phyloP scores from a whole-genome alignment of 2,329 filamentous ascomycete genomes.

The Periconia macrospinosa region DNA sequence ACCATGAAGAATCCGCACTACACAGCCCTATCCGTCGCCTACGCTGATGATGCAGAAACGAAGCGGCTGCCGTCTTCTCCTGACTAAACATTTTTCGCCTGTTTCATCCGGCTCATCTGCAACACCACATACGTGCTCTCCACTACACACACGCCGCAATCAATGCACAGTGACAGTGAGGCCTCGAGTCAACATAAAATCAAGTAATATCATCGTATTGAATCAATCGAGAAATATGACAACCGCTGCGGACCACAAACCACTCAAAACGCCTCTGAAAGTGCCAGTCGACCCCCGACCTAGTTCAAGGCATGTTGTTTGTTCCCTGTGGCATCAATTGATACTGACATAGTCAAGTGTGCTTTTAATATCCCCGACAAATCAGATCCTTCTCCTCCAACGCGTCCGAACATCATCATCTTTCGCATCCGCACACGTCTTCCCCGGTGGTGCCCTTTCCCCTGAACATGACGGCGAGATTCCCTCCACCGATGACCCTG shows the following conservation, averaged over 20 bases:
- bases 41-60: constrained; percentile 30
- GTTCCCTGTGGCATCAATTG: background rate
- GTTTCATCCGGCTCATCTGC: background rate
- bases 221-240: constrained; percentile 31
- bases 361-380: constrained; percentile 79
- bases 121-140: background rate
- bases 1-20: constrained; percentile 19
- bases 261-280: constrained; percentile 36
- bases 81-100: constrained; percentile 5
- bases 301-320: constrained; percentile 58
- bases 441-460: constrained; percentile 86
- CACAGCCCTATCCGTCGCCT: constrained; percentile 9
- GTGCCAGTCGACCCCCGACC: constrained; percentile 57
- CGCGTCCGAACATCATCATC: constrained; percentile 80
- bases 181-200: background rate
- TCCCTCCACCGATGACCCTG: constrained; percentile 52
- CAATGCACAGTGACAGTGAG: background rate
- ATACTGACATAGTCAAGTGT: constrained; percentile 60
- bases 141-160: background rate
- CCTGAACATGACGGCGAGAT: constrained; percentile 71
- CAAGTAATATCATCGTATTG: background rate
- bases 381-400: constrained; percentile 86
- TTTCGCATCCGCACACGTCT: constrained; percentile 92
- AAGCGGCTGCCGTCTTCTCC: constrained; percentile 10
- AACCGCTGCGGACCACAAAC: constrained; percentile 33